phyloP scores from a whole-genome alignment of 2,329 filamentous ascomycete species.

The Colletotrichum tofieldiae region DNA sequence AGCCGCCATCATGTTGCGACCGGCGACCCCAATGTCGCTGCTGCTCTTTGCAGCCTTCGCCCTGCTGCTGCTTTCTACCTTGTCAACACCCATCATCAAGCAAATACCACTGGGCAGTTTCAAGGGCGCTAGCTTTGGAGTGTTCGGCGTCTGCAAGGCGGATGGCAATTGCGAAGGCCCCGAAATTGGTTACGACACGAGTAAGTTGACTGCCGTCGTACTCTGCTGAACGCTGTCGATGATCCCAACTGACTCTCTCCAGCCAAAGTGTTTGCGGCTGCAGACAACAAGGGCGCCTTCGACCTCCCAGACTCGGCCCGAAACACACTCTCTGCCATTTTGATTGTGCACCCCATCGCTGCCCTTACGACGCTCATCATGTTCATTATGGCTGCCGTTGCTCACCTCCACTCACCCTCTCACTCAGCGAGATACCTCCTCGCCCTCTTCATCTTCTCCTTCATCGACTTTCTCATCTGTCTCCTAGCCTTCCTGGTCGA shows the following conservation, averaged over 20 bases:
- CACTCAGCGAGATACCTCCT: slow-evolving; percentile 93
- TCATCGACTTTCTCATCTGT: slow-evolving; percentile 87
- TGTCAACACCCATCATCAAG: slow-evolving; percentile 93
- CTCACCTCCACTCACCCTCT: slow-evolving; percentile 89
- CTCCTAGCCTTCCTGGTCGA: slow-evolving; percentile 93
- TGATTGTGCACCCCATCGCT: slow-evolving; percentile 94
- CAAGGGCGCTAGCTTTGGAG: slow-evolving; percentile 85
- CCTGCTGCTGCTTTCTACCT: slow-evolving; percentile 85
- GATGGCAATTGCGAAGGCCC: slow-evolving; percentile 76
- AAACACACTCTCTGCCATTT: slow-evolving; percentile 83
- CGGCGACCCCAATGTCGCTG: slow-evolving; percentile 91
- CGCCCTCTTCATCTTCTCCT: slow-evolving; percentile 85
- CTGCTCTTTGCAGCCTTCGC: slow-evolving; percentile 89
- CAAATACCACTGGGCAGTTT: slow-evolving; percentile 87
- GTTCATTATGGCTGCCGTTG: slow-evolving; percentile 82
- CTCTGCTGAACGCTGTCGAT: neutral
- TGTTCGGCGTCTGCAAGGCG: slow-evolving; percentile 88
- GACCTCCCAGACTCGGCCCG: slow-evolving; percentile 69
- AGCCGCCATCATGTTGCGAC: slow-evolving; percentile 81
- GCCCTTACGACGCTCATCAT: slow-evolving; percentile 89
- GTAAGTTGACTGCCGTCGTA: slow-evolving; percentile 65
- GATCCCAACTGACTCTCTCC: slow-evolving; percentile 9
- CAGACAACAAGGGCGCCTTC: slow-evolving; percentile 62
- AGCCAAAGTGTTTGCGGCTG: slow-evolving; percentile 30
- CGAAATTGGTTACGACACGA: slow-evolving; percentile 87